Evolutionary conservation across 495 filamentous ascomycete genomes (phyloP).

Genomic region (Aspergillus conjunctus): DNA sequence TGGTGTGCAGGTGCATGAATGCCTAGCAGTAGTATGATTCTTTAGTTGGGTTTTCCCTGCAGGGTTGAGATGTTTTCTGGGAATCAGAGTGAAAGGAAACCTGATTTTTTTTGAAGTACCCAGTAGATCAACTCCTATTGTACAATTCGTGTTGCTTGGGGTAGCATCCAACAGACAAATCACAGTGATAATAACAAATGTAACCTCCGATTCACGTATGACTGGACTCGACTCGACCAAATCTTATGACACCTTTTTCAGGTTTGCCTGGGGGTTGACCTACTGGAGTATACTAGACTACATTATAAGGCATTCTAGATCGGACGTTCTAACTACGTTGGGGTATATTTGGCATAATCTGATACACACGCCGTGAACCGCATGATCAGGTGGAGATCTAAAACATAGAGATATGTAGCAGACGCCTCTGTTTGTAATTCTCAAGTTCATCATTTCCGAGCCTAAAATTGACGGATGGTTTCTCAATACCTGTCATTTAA

Average conservation of each 20-base stretch:
- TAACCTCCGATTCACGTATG: neutral
- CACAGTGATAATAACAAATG: neutral
- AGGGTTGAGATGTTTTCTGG: too few species aligned
- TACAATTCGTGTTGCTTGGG: neutral
- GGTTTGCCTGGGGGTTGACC: neutral
- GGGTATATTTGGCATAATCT: neutral
- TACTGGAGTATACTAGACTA: neutral
- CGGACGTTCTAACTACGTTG: neutral
- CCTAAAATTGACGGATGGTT: neutral
- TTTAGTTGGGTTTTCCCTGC: too few species aligned
- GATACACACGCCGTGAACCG: neutral
- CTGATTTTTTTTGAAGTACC: too few species aligned
- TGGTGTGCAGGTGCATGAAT: too few species aligned
- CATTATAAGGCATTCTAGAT: neutral
- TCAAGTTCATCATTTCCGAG: neutral
- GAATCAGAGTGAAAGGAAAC: too few species aligned
- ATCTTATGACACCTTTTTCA: neutral
- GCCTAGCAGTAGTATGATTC: too few species aligned
- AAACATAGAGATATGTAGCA: neutral
- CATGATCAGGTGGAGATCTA: constrained; percentile 3
- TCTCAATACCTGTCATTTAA: too few species aligned
- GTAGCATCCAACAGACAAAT: neutral
- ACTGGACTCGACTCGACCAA: neutral
- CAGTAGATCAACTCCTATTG: too few species aligned
- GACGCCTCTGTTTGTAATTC: neutral